These are phyloP conservation scores for Plicaturopsis crispa DNA, from an alignment of 768 basidiomycete species.

Conservation along the genomic window DNA sequence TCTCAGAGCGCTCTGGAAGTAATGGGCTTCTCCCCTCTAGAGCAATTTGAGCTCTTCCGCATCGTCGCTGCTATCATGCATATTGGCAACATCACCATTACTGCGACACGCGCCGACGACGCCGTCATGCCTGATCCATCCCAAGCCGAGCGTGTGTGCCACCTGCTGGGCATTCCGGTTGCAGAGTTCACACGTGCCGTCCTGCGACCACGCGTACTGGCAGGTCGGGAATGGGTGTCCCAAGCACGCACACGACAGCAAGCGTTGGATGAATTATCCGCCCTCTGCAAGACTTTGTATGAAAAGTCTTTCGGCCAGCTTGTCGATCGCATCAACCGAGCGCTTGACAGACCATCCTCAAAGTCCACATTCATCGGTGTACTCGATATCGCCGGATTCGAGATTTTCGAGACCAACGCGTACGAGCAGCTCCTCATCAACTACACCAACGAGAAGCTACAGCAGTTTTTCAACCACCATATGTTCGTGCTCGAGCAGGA, in stretches of 20 bases:
- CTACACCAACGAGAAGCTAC: slow-evolving; percentile 96
- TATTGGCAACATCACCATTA: slow-evolving; percentile 87
- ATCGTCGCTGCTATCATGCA: slow-evolving; percentile 90
- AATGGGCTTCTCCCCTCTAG: slow-evolving; percentile 78
- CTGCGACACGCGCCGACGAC: slow-evolving; percentile 72
- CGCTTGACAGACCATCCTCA: slow-evolving; percentile 86
- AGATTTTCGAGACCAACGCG: slow-evolving; percentile 90
- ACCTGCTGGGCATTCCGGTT: slow-evolving; percentile 83
- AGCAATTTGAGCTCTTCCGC: slow-evolving; percentile 92
- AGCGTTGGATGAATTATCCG: slow-evolving; percentile 84
- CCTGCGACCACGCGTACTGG: slow-evolving; percentile 82
- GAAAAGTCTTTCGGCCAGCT: slow-evolving; percentile 94
- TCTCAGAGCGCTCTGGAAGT: slow-evolving; percentile 72
- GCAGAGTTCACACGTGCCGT: slow-evolving; percentile 86
- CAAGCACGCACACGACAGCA: slow-evolving; percentile 90
- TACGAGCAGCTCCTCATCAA: slow-evolving; percentile 99
- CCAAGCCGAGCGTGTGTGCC: slow-evolving; percentile 85
- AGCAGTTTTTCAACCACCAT: slow-evolving; percentile 98
- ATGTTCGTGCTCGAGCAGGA: slow-evolving; percentile 99
- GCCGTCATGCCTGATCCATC: slow-evolving; percentile 72
- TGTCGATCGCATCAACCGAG: slow-evolving; percentile 92
- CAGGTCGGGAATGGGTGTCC: slow-evolving; percentile 95
- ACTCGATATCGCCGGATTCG: slow-evolving; percentile 98
- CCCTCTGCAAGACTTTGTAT: slow-evolving; percentile 92
- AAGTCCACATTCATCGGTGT: slow-evolving; percentile 96